Base-by-base conservation (phyloP, 108 stramenopile genomes). In the Ochromonas danica region DNA sequence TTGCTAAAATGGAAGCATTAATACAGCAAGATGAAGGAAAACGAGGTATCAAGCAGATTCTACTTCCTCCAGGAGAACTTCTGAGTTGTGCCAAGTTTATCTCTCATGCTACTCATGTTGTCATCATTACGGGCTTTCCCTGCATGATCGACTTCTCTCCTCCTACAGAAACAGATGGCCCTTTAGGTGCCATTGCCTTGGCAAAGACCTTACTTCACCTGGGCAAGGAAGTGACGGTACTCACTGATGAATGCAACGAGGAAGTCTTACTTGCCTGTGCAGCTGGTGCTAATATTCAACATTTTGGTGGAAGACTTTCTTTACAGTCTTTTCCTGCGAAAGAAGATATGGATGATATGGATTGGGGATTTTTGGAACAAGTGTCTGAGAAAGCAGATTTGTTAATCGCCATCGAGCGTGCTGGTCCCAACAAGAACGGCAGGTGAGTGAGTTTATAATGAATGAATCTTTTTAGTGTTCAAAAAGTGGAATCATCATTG, bases 111-210 rank as follows among this genome's bases (percentile, higher is more conserved):
- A 17, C 81, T 62, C 78, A 65, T 28, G 89, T 90, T 30, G 71
- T 90, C 2, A 85, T 93, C 35, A 77, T 93, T 60, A 89, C 91
- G 3, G 93, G 93, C 0, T 93, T 93, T 81, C 93, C 93, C 0
- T 93, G 93, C 75, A 87, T 90, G 71, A 85, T 94, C 6, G 57
- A 87, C 28, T 57, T 86, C 3, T 71, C 39, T 39, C 91, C 91
- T 0, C 93, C 93, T 0, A 91, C 91, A 6, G 93, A 94, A 80
- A 94, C 93, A 36, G 93, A 94, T 78, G 93, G 93, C 61, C 93
- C 91, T 6, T 88, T 88, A 0, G 93, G 91, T 61, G 86, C 93
- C 1, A 82, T 86, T 45, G 87, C 90, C 10, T 82, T 94, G 39
- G 89, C 90, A 0, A 72, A 79, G 0, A 79, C 90, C 17, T 84